Conservation (phyloP, 2,329 filamentous ascomycete species). For the Hawksworthiomyces lignivorus region DNA sequence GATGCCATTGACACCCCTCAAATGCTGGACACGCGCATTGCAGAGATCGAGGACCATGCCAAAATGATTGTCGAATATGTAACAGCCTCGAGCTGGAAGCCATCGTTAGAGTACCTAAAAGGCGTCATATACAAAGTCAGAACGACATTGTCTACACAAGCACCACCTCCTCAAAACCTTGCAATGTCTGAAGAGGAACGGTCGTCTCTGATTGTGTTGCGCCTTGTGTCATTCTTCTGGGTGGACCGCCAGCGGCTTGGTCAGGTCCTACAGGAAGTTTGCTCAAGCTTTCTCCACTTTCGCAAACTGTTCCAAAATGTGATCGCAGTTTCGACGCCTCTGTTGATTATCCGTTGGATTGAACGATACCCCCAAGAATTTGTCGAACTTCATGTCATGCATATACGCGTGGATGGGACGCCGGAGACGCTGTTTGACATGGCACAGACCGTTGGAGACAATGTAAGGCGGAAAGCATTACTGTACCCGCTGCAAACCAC, state of each 20-base stretch:
- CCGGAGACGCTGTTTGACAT: conserved; percentile 64
- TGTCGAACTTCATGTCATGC: conserved; percentile 52
- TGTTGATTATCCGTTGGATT: conserved; percentile 58
- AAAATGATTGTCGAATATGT: conserved; percentile 55
- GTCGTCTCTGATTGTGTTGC: conserved; percentile 44
- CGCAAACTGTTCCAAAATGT: conserved; percentile 56
- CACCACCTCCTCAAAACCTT: conserved; percentile 28
- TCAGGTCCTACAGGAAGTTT: conserved; percentile 56
- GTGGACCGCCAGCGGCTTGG: conserved; percentile 55
- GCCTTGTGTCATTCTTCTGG: conserved; percentile 56
- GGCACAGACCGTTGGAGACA: conserved; percentile 54
- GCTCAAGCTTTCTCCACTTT: conserved; percentile 59
- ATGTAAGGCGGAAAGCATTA: conserved; percentile 44
- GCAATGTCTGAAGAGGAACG: conserved; percentile 42
- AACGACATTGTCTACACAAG: conserved; percentile 32
- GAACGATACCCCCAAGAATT: conserved; percentile 59
- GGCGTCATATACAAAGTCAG: conserved; percentile 44
- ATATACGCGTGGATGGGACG: conserved; percentile 55
- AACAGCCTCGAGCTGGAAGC: conserved; percentile 56
- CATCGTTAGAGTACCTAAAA: conserved; percentile 52
- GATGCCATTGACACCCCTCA: conserved; percentile 27
- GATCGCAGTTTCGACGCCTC: conserved; percentile 53
- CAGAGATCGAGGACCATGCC: conserved; percentile 46
- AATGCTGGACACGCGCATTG: conserved; percentile 27
- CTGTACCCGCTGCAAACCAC: conserved; percentile 57